Base-by-base conservation (phyloP, 192 early-diverging fungal genomes). In the Neocallimastix lanati region DNA sequence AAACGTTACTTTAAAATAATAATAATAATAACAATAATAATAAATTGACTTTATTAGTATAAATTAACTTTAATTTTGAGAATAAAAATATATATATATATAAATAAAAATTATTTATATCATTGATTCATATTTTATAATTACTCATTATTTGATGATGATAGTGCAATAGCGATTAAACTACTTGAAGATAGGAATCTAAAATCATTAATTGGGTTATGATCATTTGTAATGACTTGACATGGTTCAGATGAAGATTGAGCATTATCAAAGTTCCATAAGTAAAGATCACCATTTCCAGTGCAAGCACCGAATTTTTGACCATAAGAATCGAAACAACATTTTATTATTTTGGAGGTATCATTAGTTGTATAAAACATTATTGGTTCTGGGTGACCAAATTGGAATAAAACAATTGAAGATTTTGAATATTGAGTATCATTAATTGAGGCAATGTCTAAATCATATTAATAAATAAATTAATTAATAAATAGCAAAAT, bases 261-360 rank as follows among this genome's bases (percentile, higher is more conserved):
- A 78, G 90, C 91, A 28, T 78, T 38, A 81, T 94, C 93, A 83
- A 95, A 94, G 67, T 88, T 85, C 93, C 93, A 95, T 38, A 95
- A 84, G 76, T 86, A 85, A 28, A 95, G 76, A 28, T 88, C 85
- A 16, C 94, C 94, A 36, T 89, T 87, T 33, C 81, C 84, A 83
- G 94, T 93, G 6, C 83, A 84, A 2, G 89, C 92, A 28, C 91
- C 94, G 86, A 95, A 95, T 58, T 91, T 89, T 78, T 88, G 89
- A 5, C 94, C 94, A 82, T 89, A 93, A 2, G 88, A 87, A 81
- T 95, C 94, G 87, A 95, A 95, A 58, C 90, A 91, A 77, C 80
- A 80, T 38, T 81, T 77, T 21, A 82, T 83, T 76, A 87, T 77
- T 36, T 80, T 85, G 80, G 89, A 87, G 84, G 29, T 81, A 86